Base-by-base conservation (phyloP, 306 rosid genomes). In the Casuarina equisetifolia region DNA sequence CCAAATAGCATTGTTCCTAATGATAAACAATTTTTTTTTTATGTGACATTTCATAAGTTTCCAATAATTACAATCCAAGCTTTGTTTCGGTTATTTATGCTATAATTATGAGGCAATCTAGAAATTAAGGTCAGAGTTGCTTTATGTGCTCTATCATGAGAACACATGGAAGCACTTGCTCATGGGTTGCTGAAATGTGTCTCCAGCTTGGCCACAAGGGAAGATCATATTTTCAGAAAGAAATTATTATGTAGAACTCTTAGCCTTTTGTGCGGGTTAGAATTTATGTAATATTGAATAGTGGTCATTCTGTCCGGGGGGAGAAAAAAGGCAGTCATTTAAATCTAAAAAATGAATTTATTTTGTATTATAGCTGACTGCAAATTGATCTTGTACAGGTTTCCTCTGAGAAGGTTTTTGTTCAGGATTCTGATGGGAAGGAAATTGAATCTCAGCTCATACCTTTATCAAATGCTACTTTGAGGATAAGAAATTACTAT, bases 391-490 rank as follows among this genome's bases (percentile, higher is more conserved):
- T 70, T 85, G 79, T 76, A 49, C 75, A 93, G 98, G 91, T 91
- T 74, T 71, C 81, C 69, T 84, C 74, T 44, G 86, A 82, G 79
- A 84, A 91, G 12, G 87, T 88, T 73, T 52, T 53, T 79, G 98
- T 93, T 78, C 85, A 79, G 74, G 96, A 93, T 82, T 86, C 85
- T 5, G 82, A 82, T 38, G 92, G 97, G 79, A 93, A 80, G 80
- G 81, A 87, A 78, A 74, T 93, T 54, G 86, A 91, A 84, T 88
- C 96, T 48, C 98, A 93, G 82, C 85, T 93, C 62, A 73, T 87
- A 74, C 98, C 93, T n/a, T 67, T 91, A 80, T 81, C 75, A n/a
- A 74, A 90, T 76, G 76, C 57, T 40, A 78, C 86, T 57, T 70
- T 72, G 54, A 82, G 81, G 78, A 66, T 86, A 58, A 90, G 93